Evolutionary conservation across 805 yeast genomes (phyloP).

Genomic region (Danielozyma ontarioensis): DNA sequence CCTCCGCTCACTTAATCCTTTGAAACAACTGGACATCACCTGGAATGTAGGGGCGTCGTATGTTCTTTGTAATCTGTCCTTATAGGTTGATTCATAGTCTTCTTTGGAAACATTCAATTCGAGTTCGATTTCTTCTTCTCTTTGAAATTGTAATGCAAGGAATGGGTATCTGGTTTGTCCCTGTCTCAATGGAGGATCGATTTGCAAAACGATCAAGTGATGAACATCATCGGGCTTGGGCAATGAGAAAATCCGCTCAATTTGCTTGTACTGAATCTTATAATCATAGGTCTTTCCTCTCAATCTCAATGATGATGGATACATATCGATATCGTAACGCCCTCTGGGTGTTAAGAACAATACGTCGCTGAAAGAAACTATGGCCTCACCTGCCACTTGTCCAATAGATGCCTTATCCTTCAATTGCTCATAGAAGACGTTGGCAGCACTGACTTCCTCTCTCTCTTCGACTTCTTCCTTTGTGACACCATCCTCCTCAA

Average conservation of each 20-base stretch:
- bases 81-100: slow-evolving; percentile 71
- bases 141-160: slow-evolving; percentile 80
- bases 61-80: slow-evolving; percentile 64
- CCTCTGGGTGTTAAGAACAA: slow-evolving; percentile 97
- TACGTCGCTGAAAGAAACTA: slow-evolving; percentile 87
- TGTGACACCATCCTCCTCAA: slow-evolving; percentile 19
- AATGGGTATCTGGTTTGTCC: slow-evolving; percentile 97
- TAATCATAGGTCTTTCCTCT: slow-evolving; percentile 98
- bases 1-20: slow-evolving; percentile 85
- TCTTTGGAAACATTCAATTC: slow-evolving; percentile 81
- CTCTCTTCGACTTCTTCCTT: slow-evolving; percentile 35
- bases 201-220: slow-evolving; percentile 80
- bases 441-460: slow-evolving; percentile 66
- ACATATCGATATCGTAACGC: slow-evolving; percentile 95
- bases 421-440: slow-evolving; percentile 81
- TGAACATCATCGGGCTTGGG: slow-evolving; percentile 94
- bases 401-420: slow-evolving; percentile 94
- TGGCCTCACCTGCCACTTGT: slow-evolving; percentile 88
- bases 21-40: slow-evolving; percentile 81
- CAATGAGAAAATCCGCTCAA: slow-evolving; percentile 83
- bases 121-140: slow-evolving; percentile 87
- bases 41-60: slow-evolving; percentile 83
- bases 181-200: slow-evolving; percentile 96
- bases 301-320: slow-evolving; percentile 76
- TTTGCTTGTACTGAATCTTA: slow-evolving; percentile 84